Percentiles rank a stretch among this genome's conserved stretches.
phyloP scores from a whole-genome alignment of 2,329 filamentous ascomycete species.

The Teratosphaeriaceae sp. region DNA sequence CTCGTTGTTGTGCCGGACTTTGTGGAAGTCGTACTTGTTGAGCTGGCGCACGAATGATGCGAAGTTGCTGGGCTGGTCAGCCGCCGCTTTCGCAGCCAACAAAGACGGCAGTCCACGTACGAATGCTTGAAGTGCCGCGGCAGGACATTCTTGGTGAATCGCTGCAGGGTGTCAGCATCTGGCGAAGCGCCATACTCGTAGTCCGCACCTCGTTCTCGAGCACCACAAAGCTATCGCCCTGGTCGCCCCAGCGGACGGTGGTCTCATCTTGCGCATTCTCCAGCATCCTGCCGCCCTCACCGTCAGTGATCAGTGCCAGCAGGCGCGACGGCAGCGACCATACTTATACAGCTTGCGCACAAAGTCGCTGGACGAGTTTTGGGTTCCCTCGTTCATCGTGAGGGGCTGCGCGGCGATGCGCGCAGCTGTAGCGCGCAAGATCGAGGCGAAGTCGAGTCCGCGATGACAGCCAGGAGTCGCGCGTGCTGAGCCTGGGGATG shows the following conservation, averaged over 20 bases:
- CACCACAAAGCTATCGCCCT: constrained; percentile 93
- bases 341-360: constrained; percentile 99
- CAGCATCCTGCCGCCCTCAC: constrained; percentile 63
- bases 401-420: background rate
- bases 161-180: constrained; percentile 65
- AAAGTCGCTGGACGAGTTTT: constrained; percentile 81
- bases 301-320: background rate
- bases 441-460: too few relatives aligned
- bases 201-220: constrained; percentile 62
- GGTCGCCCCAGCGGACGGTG: constrained; percentile 92
- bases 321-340: constrained; percentile 26
- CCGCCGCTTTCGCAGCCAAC: background rate
- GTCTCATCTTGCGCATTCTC: constrained; percentile 89
- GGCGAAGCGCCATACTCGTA: constrained; percentile 4
- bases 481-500: too few relatives aligned
- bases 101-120: background rate
- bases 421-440: background rate
- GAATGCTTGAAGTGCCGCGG: constrained; percentile 85
- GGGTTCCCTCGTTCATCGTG: constrained; percentile 10
- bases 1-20: constrained; percentile 86
- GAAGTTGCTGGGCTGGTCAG: constrained; percentile 63
- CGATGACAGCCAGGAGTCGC: too few relatives aligned
- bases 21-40: constrained; percentile 71
- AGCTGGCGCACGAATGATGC: constrained; percentile 69
- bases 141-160: constrained; percentile 94